These are phyloP conservation scores for Ilyonectria destructans DNA, from an alignment of 2,329 filamentous ascomycete genomes.

Conservation along the genomic window DNA sequence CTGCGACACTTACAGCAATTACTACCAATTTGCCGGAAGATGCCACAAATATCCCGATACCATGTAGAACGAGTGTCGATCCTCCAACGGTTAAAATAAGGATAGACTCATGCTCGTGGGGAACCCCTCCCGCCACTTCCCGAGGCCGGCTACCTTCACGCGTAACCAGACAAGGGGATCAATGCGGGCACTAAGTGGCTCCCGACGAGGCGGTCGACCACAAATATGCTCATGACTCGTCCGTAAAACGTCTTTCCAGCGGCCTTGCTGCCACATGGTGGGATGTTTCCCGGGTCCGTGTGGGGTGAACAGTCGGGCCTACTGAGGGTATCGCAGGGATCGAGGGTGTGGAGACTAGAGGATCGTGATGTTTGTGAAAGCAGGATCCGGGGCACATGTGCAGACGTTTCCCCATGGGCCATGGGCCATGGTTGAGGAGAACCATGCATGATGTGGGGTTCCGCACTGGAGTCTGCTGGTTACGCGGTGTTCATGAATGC, in stretches of 20 bases:
- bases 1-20: not conserved
- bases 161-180: not conserved
- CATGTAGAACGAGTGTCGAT: conserved; percentile 1
- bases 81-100: conserved; percentile 18
- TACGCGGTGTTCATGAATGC: conserved; percentile 6
- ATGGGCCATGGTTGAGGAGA: conserved; percentile 15
- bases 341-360: conserved; percentile 8
- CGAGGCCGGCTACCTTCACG: conserved; percentile 3
- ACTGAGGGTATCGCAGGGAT: conserved; percentile 14
- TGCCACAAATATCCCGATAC: not conserved
- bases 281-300: conserved; percentile 17
- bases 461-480: conserved; percentile 2
- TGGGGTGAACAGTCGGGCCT: conserved; percentile 25
- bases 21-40: not conserved
- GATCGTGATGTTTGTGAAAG: not conserved
- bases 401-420: conserved; percentile 1
- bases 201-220: not conserved
- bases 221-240: not conserved
- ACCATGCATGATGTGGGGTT: conserved; percentile 20
- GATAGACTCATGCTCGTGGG: conserved; percentile 10
- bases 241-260: not conserved
- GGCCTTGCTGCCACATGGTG: conserved; percentile 1
- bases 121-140: conserved; percentile 7
- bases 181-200: conserved; percentile 3
- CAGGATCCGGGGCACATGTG: not conserved